phyloP scores from a whole-genome alignment of 139 green algal species.

The Haematococcus sp. region DNA sequence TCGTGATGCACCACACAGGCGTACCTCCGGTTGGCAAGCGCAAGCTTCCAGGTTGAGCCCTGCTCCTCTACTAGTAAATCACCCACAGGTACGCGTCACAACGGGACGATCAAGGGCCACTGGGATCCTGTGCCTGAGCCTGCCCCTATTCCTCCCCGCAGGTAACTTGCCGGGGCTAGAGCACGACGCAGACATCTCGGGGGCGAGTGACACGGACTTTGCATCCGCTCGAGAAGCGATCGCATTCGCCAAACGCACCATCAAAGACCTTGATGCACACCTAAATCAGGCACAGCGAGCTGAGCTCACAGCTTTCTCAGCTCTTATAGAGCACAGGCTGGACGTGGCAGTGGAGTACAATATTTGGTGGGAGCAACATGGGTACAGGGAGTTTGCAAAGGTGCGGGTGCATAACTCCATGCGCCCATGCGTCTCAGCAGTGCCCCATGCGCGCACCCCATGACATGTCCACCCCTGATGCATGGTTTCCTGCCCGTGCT shows the following conservation, averaged over 20 bases:
- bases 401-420: slow-evolving; percentile 46
- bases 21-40: slow-evolving; percentile 17
- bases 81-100: slow-evolving; percentile 19
- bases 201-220: slow-evolving; percentile 19
- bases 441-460: no score
- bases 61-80: slow-evolving; percentile 25
- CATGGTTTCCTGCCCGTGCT: no score
- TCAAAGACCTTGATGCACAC: slow-evolving; percentile 47
- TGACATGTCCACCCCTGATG: no score
- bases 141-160: background rate
- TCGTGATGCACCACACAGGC: slow-evolving; percentile 12
- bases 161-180: slow-evolving; percentile 35
- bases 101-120: background rate
- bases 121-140: background rate
- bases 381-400: slow-evolving; percentile 51
- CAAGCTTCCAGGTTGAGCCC: background rate
- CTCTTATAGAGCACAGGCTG: slow-evolving; percentile 41
- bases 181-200: slow-evolving; percentile 17
- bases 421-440: background rate
- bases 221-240: slow-evolving; percentile 6
- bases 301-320: slow-evolving; percentile 47
- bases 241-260: slow-evolving; percentile 15
- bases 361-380: slow-evolving; percentile 51
- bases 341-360: slow-evolving; percentile 48
- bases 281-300: slow-evolving; percentile 38